Conservation (phyloP, 176 grass and related monocot genomes). For the Urochloa ruziziensis region DNA sequence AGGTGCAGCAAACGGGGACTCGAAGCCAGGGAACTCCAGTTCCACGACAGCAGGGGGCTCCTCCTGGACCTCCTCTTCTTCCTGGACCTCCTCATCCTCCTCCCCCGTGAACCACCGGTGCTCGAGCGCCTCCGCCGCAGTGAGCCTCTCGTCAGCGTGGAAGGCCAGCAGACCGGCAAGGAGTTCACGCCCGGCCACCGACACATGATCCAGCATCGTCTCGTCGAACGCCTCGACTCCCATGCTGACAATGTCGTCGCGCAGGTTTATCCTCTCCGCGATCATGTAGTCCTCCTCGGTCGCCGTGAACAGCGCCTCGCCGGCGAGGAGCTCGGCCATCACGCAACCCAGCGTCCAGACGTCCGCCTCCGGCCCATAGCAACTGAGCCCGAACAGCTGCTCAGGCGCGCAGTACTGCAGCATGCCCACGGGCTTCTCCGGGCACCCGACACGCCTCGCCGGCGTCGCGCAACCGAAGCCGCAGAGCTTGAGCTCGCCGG, state of each 20-base stretch:
- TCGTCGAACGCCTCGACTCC: neutral
- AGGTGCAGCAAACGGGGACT: neutral
- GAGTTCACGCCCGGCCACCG: neutral
- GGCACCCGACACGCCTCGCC: neutral
- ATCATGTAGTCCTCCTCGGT: neutral
- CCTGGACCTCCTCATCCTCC: too few species aligned
- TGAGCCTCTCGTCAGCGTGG: neutral
- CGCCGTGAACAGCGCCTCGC: constrained; percentile 18
- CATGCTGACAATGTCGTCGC: neutral
- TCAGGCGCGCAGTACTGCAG: neutral
- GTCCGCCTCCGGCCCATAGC: neutral
- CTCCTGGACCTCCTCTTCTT: too few species aligned
- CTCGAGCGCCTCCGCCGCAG: neutral
- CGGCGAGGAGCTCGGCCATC: neutral
- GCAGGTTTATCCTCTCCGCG: neutral
- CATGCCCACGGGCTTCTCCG: neutral
- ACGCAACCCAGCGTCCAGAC: neutral
- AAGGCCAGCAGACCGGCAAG: constrained; percentile 31
- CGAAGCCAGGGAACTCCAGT: neutral
- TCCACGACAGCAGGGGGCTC: neutral
- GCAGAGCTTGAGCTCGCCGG: constrained; percentile 23
- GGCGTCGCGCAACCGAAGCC: constrained; percentile 21
- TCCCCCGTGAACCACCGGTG: neutral
- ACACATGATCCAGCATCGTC: neutral
- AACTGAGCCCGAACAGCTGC: neutral